A percentile compares a stretch with the other conserved stretches of the same genome.
Conservation (phyloP, 352 stramenopile species). For the Albugo laibachii region DNA sequence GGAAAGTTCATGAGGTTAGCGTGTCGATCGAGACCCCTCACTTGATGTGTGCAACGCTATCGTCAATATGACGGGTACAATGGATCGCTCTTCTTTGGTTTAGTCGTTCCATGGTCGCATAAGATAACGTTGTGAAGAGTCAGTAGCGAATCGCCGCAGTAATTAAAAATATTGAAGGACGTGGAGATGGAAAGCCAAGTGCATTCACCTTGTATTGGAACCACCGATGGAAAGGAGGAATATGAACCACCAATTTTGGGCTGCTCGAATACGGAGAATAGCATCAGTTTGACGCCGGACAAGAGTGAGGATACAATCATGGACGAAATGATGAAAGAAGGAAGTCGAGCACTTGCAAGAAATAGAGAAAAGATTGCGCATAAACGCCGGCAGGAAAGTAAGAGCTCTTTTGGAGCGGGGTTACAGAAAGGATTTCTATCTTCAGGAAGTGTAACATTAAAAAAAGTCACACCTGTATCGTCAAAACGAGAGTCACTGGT, state of each 20-base stretch:
- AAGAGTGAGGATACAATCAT: constrained; percentile 26
- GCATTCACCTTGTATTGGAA: no score
- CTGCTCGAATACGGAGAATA: not conserved
- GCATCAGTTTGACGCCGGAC: not conserved
- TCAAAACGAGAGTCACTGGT: constrained; percentile 1
- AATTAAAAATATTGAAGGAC: no score
- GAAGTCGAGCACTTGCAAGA: constrained; percentile 24
- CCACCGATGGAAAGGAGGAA: no score
- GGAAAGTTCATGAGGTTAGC: constrained; percentile 1
- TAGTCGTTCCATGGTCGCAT: no score
- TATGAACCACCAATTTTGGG: not conserved
- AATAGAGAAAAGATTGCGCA: constrained; percentile 17
- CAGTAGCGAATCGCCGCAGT: no score
- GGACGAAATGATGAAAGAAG: constrained; percentile 48
- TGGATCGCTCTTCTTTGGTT: no score
- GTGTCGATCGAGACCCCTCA: no score
- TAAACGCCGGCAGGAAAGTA: constrained; percentile 11
- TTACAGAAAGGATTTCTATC: constrained; percentile 63
- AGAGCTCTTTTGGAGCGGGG: constrained; percentile 31
- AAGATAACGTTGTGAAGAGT: no score
- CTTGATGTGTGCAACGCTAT: no score
- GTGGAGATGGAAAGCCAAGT: no score
- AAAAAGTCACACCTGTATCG: not conserved
- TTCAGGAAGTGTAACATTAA: constrained; percentile 4
- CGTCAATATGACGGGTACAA: no score